Evolutionary conservation across 1,284 basidiomycete genomes (phyloP).

Genomic region (Blastosporella zonata): DNA sequence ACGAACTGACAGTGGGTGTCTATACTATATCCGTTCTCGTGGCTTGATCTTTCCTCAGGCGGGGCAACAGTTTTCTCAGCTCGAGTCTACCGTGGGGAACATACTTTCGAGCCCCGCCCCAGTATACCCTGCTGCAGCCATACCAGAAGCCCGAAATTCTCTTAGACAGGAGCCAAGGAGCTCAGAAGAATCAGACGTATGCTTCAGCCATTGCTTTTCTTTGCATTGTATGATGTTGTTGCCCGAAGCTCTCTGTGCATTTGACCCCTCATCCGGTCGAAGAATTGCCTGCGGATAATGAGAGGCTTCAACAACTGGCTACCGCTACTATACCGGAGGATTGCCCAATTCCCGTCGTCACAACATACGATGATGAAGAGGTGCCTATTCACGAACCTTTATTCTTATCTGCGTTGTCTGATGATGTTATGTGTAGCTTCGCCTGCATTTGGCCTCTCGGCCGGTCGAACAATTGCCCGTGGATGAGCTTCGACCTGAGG

Average conservation of each 20-base stretch:
- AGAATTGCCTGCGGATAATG: too few species aligned
- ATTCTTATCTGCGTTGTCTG: background rate
- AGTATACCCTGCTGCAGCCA: background rate
- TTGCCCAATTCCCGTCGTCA: too few species aligned
- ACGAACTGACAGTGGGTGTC: background rate
- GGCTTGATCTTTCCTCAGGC: background rate
- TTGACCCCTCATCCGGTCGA: too few species aligned
- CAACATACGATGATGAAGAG: too few species aligned
- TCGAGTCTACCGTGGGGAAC: slow-evolving; percentile 3
- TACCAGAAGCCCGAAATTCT: background rate
- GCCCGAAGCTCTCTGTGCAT: too few species aligned
- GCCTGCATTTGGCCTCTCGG: background rate
- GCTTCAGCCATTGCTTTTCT: too few species aligned
- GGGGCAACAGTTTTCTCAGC: slow-evolving; percentile 6
- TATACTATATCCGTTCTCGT: background rate
- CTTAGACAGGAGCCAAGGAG: background rate
- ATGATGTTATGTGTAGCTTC: background rate
- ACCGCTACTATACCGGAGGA: too few species aligned
- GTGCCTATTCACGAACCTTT: background rate
- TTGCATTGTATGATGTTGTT: too few species aligned
- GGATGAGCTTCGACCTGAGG: background rate
- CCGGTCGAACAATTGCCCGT: background rate
- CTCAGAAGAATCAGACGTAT: background rate
- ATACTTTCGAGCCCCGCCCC: slow-evolving; percentile 7
- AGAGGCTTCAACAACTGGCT: too few species aligned